Percentiles rank a stretch among this genome's conserved stretches.
Conservation (phyloP, 2,329 filamentous ascomycete genomes). For the Trichoderma koningii region DNA sequence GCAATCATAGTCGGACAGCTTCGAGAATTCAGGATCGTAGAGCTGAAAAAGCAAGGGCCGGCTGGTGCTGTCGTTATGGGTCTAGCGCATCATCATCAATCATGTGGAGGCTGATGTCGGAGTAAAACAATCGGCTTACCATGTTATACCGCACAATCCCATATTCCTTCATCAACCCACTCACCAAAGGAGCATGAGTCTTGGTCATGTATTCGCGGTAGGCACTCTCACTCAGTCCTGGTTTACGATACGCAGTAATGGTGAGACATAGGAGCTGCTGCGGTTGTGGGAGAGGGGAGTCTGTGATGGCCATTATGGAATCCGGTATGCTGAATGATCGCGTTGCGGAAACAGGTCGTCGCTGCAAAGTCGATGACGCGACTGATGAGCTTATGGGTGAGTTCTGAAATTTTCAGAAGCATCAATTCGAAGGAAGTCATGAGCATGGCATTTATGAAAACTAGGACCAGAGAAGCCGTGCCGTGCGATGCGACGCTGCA, state of each 20-base stretch:
- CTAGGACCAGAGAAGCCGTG: not conserved
- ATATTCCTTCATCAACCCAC: conserved; percentile 25
- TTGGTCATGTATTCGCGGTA: conserved; percentile 28
- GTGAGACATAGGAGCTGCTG: conserved; percentile 25
- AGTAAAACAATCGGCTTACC: conserved; percentile 11
- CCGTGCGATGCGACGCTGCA: not conserved
- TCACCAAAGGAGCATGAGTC: conserved; percentile 23
- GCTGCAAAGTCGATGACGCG: not conserved
- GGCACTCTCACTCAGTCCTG: conserved; percentile 18
- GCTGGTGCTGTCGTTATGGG: conserved; percentile 24
- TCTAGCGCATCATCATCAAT: not conserved
- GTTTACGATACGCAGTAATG: conserved; percentile 26
- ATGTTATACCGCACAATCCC: conserved; percentile 25
- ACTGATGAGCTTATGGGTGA: not conserved
- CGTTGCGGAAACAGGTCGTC: not conserved
- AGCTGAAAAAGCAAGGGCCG: conserved; percentile 22
- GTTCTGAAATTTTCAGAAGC: not conserved
- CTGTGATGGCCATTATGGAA: conserved; percentile 2
- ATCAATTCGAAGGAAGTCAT: not conserved
- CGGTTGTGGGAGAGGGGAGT: conserved; percentile 1
- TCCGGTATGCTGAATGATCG: no score
- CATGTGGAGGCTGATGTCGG: not conserved
- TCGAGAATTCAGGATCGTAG: conserved; percentile 26
- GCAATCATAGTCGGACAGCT: conserved; percentile 27
- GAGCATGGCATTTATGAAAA: not conserved